Evolutionary conservation across 345 rosid genomes (phyloP), one percentile per base, ranked within the genome.

Genomic region (Kandelia obovata): DNA sequence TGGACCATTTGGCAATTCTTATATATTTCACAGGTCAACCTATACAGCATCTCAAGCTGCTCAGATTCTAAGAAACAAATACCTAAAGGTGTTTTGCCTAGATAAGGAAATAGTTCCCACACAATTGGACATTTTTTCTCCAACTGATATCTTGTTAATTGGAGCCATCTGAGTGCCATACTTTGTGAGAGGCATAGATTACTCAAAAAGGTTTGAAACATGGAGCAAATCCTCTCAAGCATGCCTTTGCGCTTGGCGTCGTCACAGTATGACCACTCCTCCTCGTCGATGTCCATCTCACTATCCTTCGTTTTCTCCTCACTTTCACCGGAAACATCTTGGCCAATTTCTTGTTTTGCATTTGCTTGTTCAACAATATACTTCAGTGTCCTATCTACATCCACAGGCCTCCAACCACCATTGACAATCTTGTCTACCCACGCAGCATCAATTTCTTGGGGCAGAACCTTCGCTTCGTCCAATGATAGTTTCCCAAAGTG

Each of bases 241-340:
- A 62, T 20, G 26, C 26, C 31, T 23, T 62, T 21, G 51, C 65
- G 65, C 65, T 35, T 27, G 39, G 31, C 51, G 35, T 62, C 65
- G 37, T 62, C 52, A 21, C 65, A 62, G 27, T 19, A 62, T 10
- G 39, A 19, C 65, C 65, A 62, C 47, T 37, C 21, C 52, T 62
- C 46, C 51, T 62, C 49, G 35, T 62, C 30, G 2, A 21, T 7
- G 5, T n/a, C 21, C 16, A 23, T 16, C 28, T 21, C 39, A 3
- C 64, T 19, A 25, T 35, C 35, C 11, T n/a, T 39, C 47, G 2
- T 39, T 39, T 39, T 39, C 47, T 9, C 16, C 47, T 39, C 47
- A 39, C 47, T 39, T 39, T 39, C 47, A 39, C 47, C 47, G 16
- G 47, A 16, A 39, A 8, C 15, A 39, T 2, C 65, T 8, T 27